Base-by-base conservation (phyloP, 2,329 filamentous ascomycete species). In the Aspergillus sp. region DNA sequence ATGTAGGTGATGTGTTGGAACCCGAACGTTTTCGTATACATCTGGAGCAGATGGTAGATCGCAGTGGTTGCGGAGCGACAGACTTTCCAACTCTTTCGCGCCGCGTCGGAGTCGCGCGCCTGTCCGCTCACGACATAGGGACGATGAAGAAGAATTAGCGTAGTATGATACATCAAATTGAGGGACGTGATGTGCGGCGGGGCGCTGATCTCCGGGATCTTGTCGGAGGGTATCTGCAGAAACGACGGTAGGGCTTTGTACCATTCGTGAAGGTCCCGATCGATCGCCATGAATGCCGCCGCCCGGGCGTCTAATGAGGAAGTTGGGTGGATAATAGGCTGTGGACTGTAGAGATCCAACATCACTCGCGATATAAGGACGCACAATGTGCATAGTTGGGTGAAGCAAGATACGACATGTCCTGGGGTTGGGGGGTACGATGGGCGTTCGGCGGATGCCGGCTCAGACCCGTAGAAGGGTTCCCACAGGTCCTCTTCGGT, bases 91-190 rank as follows among this genome's bases (percentile, higher is more conserved):
- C 34, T 38, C 14, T 17, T n/a, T 17, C 9, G 34, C 5, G 16
- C 34, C 14, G 16, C 34, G 34, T n/a, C 34, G 13, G 34, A 38
- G 34, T 17, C 14, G 34, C 34, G 14, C 14, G 14, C 14, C 14
- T 17, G 34, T 38, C 34, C 34, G 14, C 14, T 17, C 9, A 38
- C 34, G 34, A 38, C 14, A 38, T 29, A 29, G 6, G 78, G 79
- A 10, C 77, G 76, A 53, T 81, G 78, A 0, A 82, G 66, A 0
- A 82, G 72, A 3, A 82, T 81, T 3, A 76, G 60, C 0, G 80
- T 71, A 0, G 77, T 76, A 46, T 82, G 69, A 25, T 78, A 78
- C 64, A 80, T 76, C 3, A 77, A 68, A 38, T 73, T 71, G 1
- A 76, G 60, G 52, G 69, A 74, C 25, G 76, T 40, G 36, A 34